Base-by-base conservation (phyloP, 768 basidiomycete species). In the Mycena rebaudengoi region DNA sequence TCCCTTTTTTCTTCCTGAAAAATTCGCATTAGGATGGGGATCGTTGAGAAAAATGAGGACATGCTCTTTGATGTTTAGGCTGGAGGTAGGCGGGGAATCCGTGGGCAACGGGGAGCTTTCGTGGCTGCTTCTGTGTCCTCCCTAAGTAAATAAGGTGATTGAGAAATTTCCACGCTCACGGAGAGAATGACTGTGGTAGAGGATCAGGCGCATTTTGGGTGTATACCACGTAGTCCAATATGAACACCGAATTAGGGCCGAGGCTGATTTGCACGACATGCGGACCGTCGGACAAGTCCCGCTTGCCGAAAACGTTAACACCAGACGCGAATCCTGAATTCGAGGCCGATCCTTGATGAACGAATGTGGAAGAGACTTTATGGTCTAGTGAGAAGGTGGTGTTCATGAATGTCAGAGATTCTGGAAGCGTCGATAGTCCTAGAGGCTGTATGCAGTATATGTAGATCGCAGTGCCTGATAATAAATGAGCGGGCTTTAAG, bases 221-320 rank as follows among this genome's bases (percentile, higher is more conserved):
- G 60, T 83, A 83, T 7, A 83, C 66, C 28, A 85, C 71, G 62
- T 81, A 82, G 70, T 86, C 84, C 49, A 87, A 81, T 3, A 85
- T 62, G 61, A 87, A 83, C 6, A 79, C 77, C 13, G 83, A 85
- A 52, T 79, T 78, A 25, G 76, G 75, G 14, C 76, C 81, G 59
- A 87, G 72, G 49, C 75, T 76, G 33, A 86, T 72, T n/a, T 73
- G 69, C 18, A 88, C 70, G 48, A 76, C 60, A 69, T 88, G 86
- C 2, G 74, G 72, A 3, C 67, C 75, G 20, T 82, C 75, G n/a
- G 73, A 13, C 14, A 87, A 70, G 18, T 69, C 74, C 26, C 57
- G 43, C 35, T 71, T 70, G 28, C 76, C 66, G 70, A 85, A 80
- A 2, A 84, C 79, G n/a, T 73, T 73, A n/a, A 75, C 64, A 25